Evolutionary conservation across 192 early-diverging fungal species (phyloP).

Genomic region (Gamsiella multidivaricata): DNA sequence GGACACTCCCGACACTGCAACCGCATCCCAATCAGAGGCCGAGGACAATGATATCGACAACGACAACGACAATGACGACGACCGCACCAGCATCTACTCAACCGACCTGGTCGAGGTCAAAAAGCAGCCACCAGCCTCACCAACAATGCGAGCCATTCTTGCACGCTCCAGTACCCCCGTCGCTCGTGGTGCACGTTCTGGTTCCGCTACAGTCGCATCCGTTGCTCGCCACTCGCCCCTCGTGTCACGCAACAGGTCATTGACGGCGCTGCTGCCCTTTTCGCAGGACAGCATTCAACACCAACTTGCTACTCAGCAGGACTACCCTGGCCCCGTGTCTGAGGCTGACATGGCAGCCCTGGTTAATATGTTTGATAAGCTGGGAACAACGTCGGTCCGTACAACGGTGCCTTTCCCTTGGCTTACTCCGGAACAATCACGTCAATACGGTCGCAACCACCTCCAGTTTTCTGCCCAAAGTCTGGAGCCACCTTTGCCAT

Average conservation of each 20-base stretch:
- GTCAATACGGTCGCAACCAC: slow-evolving; percentile 47
- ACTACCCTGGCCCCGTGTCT: slow-evolving; percentile 25
- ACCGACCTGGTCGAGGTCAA: slow-evolving; percentile 43
- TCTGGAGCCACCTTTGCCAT: slow-evolving; percentile 44
- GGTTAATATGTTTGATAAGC: slow-evolving; percentile 39
- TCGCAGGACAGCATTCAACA: slow-evolving; percentile 26
- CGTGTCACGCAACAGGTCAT: slow-evolving; percentile 47
- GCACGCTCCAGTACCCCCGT: slow-evolving; percentile 17
- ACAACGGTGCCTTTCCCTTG: slow-evolving; percentile 52
- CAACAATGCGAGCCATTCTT: slow-evolving; percentile 5
- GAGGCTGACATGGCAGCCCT: slow-evolving; percentile 37
- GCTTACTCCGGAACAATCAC: slow-evolving; percentile 50
- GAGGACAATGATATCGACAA: slow-evolving; percentile 35
- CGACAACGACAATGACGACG: slow-evolving; percentile 35
- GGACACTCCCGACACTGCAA: slow-evolving; percentile 1
- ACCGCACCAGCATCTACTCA: slow-evolving; percentile 17
- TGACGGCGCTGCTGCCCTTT: slow-evolving; percentile 39
- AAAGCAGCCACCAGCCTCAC: slow-evolving; percentile 41
- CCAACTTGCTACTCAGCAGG: slow-evolving; percentile 13
- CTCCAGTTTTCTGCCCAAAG: slow-evolving; percentile 40
- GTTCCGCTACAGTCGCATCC: slow-evolving; percentile 12
- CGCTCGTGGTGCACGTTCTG: slow-evolving; percentile 22
- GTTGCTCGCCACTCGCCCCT: slow-evolving; percentile 38
- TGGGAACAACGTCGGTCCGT: slow-evolving; percentile 44
- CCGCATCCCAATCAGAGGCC: slow-evolving; percentile 4